A percentile compares a stretch with the other conserved stretches of the same genome.
Conservation (phyloP, 495 filamentous ascomycete genomes). For the Neurospora sp. region DNA sequence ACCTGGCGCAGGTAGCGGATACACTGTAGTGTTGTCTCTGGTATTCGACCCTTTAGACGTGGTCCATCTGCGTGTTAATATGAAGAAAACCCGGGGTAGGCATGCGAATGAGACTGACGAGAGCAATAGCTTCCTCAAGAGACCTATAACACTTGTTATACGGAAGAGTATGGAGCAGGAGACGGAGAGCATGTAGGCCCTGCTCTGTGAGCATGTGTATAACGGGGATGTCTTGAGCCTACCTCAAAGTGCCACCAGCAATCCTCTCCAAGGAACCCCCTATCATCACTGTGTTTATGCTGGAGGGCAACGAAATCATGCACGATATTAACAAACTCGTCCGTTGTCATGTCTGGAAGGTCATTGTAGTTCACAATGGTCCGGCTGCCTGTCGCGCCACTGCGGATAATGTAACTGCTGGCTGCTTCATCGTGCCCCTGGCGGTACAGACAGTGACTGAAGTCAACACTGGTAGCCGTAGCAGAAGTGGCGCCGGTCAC, state of each 20-base stretch:
- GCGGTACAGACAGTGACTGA: constrained; percentile 50
- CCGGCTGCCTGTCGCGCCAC: constrained; percentile 45
- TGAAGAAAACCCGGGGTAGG: neutral
- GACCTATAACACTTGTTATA: neutral
- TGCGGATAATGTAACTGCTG: constrained; percentile 63
- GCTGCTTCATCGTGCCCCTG: constrained; percentile 45
- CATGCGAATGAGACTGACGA: neutral
- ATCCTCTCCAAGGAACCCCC: constrained; percentile 8
- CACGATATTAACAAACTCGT: constrained; percentile 38
- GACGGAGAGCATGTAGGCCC: neutral
- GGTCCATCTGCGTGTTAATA: neutral
- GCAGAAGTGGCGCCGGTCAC: neutral
- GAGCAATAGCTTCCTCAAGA: neutral
- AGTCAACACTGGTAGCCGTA: constrained; percentile 21
- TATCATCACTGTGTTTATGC: constrained; percentile 5
- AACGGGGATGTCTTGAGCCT: constrained; percentile 7
- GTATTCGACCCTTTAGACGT: constrained; percentile 50
- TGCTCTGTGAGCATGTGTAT: neutral
- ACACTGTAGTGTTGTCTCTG: constrained; percentile 51
- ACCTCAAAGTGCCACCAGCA: constrained; percentile 73
- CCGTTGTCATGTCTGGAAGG: constrained; percentile 51
- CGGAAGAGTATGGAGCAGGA: neutral
- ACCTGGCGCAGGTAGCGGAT: constrained; percentile 44
- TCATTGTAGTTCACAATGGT: constrained; percentile 64
- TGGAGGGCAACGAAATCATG: neutral